Base-by-base conservation (phyloP, 2,329 filamentous ascomycete species). In the Botrytis deweyae region DNA sequence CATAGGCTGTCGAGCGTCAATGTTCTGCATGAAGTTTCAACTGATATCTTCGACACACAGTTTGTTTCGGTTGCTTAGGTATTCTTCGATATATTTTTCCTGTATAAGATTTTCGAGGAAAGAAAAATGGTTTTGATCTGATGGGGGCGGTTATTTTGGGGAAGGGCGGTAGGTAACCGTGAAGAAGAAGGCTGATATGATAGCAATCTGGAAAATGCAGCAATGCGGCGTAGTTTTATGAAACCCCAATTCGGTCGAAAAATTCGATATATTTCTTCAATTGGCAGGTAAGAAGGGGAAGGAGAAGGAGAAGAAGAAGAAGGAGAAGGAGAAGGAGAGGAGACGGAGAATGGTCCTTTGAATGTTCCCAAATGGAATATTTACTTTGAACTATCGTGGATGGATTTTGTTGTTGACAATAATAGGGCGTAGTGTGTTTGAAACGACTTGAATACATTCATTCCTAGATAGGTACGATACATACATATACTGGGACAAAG, bases 21-120 rank as follows among this genome's bases (percentile, higher is more conserved):
- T 64, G 61, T 42, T 29, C 42, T 49, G 63, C n/a, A 65, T 40
- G n/a, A 67, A 55, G 65, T 52, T 67, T 67, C 65, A 22, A 67
- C 44, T 40, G 46, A 67, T 52, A 25, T n/a, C 12, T 52, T 46
- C 49, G 64, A 36, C 20, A 67, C 64, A 67, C 33, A 3, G 33
- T 67, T 67, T 67, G 64, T 67, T 67, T 67, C 64, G 22, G 7
- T 52, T 8, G 46, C 29, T 65, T n/a, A 3, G 49, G 10, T 55
- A n/a, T n/a, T 49, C 59, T 58, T 29, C 52, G n/a, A 29, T 29
- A 33, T 58, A 9, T 29, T 55, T 38, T 29, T 58, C 16, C n/a
- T 18, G 52, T 16, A 29, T 29, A 8, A n/a, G 8, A 4, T 7
- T 62, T 8, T 25, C 0, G 4, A 9, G 14, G 36, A 40, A 25